Evolutionary conservation across 2,329 filamentous ascomycete genomes (phyloP), one percentile per base, ranked within the genome.

Genomic region (Arthrobotrys iridis): DNA sequence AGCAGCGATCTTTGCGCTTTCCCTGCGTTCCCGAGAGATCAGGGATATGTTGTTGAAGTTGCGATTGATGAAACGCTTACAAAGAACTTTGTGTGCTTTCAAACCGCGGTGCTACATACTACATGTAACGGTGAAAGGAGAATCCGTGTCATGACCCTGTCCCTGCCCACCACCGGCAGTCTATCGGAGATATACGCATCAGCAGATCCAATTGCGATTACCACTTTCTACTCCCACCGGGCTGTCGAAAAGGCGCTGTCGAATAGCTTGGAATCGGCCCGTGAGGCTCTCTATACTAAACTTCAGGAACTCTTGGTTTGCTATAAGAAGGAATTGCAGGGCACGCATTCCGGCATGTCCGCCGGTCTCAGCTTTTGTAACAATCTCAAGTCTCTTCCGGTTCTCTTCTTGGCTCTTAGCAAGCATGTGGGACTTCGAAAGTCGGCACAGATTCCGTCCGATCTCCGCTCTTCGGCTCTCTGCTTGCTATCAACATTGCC

Each of bases 1-100:
- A 97, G 93, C 81, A 97, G 93, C 13, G 95, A 99, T 84, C 88
- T 99, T 30, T 98, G 95, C 82, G 95, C 95, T 10, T 99, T 99
- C 86, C 95, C 95, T 1, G 93, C 95, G 0, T 98, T 99, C 85
- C 95, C 95, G 30, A 90, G 95, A 81, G 95, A 99, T 80, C 95
- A 99, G 82, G 93, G 92, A 77, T 98, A 98, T 81, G 95, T 98
- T 45, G 94, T 99, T 18, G 95, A 99, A 83, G 96, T 99, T 65
- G 93, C 95, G 11, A 98, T 99, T 78, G 95, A 99, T 79, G 95
- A 99, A 84, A 95, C 89, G 35, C 86, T 99, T 76, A 92, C 90
- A 50, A 97, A 96, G 85, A 93, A 92, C 46, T 90, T 96, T 77
- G 90, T 97, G 48, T 98, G 93, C 82, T 85, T 97, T 84, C 93